These are phyloP conservation scores for Anthracocystis panici-leucophaei DNA, from an alignment of 1,284 basidiomycete species.

Conservation along the genomic window DNA sequence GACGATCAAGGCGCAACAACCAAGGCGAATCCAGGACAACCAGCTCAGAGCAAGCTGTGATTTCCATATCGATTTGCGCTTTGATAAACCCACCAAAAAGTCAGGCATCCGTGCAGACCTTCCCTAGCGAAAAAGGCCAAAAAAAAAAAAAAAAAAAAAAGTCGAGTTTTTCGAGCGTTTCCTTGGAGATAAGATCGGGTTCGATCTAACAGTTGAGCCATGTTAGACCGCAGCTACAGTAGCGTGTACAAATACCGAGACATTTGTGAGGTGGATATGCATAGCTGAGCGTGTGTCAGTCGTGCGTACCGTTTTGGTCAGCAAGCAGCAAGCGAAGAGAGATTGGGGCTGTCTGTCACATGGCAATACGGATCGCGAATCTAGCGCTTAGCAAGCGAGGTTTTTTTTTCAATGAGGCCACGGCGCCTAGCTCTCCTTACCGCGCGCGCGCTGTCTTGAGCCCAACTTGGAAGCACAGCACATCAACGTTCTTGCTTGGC, in stretches of 20 bases:
- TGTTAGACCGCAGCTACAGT: no score
- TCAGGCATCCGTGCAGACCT: conserved; percentile 24
- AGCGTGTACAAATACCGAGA: no score
- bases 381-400: conserved; percentile 3
- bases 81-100: conserved; percentile 10
- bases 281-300: not conserved
- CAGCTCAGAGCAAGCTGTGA: not conserved
- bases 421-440: no score
- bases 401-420: not conserved
- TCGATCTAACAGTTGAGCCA: not conserved
- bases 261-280: no score
- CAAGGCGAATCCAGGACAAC: not conserved
- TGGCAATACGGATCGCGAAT: conserved; percentile 6
- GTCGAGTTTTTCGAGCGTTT: no score
- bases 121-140: not conserved
- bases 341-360: conserved; percentile 1
- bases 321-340: not conserved
- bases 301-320: not conserved
- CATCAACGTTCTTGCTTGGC: not conserved
- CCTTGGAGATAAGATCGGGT: not conserved
- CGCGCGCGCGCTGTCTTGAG: not conserved
- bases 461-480: not conserved
- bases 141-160: no score
- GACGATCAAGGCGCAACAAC: not conserved
- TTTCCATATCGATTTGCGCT: conserved; percentile 41